A percentile compares a stretch with the other conserved stretches of the same genome.
Evolutionary conservation across 768 basidiomycete species (phyloP).

Genomic region (Ramaria sp.): DNA sequence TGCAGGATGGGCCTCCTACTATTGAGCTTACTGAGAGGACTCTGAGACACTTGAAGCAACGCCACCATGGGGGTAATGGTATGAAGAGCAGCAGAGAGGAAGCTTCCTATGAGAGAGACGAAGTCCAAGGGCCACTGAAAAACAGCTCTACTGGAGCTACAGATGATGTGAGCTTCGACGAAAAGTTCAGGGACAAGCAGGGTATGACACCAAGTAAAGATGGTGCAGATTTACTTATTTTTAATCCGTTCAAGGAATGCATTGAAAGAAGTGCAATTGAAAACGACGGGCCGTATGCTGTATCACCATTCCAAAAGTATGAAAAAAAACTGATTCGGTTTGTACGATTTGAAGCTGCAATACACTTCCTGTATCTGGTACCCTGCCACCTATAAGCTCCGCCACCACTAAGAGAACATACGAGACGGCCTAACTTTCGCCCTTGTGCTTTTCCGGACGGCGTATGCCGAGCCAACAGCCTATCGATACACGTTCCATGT

Average conservation of each 20-base stretch:
- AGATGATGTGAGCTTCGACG: background rate
- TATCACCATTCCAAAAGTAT: background rate
- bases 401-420: too few relatives aligned
- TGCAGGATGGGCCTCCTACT: slow-evolving; percentile 2
- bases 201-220: slow-evolving; percentile 6
- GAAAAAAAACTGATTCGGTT: background rate
- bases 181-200: background rate
- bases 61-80: slow-evolving; percentile 13
- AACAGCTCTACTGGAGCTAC: slow-evolving; percentile 16
- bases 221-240: background rate
- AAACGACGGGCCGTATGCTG: background rate
- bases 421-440: too few relatives aligned
- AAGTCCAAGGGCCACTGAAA: slow-evolving; percentile 17
- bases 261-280: background rate
- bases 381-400: too few relatives aligned
- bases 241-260: background rate
- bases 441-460: too few relatives aligned
- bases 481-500: too few relatives aligned
- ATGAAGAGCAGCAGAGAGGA: slow-evolving; percentile 5
- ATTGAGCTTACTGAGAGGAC: slow-evolving; percentile 15
- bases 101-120: slow-evolving; percentile 17
- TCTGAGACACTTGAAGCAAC: slow-evolving; percentile 17
- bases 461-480: too few relatives aligned
- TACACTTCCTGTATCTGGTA: too few relatives aligned
- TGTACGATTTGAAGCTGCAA: too few relatives aligned